Evolutionary conservation across 1,139 yeast species (phyloP).

Genomic region (Arxiozyma slooffiae): DNA sequence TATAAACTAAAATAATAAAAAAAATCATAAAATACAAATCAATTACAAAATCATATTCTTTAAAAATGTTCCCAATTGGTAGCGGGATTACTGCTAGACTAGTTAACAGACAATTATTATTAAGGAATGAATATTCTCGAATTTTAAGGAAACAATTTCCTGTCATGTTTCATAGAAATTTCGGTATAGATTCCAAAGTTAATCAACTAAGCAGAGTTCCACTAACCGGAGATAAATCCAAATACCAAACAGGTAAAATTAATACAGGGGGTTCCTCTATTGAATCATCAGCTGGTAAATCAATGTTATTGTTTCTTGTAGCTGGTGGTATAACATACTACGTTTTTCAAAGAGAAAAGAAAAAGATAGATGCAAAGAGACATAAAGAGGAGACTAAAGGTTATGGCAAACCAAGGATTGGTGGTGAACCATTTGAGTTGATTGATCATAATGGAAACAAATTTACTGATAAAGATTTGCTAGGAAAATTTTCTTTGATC

Average conservation of each 20-base stretch:
- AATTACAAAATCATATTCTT: too few relatives aligned
- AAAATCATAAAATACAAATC: too few relatives aligned
- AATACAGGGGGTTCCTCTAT: conserved; percentile 28
- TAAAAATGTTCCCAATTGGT: background rate
- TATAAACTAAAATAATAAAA: too few relatives aligned
- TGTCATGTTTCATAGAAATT: background rate
- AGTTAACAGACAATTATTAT: background rate
- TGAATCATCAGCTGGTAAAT: conserved; percentile 78
- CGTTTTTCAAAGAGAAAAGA: conserved; percentile 62
- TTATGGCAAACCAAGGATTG: conserved; percentile 84
- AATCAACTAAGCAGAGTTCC: conserved; percentile 46
- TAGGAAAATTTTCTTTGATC: conserved; percentile 71
- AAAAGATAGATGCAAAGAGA: conserved; percentile 54
- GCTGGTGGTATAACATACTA: conserved; percentile 63
- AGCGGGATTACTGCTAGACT: background rate
- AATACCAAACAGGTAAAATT: conserved; percentile 26
- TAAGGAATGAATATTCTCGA: background rate
- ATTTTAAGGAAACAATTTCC: background rate
- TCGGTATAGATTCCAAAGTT: background rate
- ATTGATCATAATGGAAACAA: conserved; percentile 58
- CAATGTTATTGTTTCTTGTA: conserved; percentile 51
- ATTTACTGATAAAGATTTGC: conserved; percentile 69
- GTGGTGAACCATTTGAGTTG: conserved; percentile 83
- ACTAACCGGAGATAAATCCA: conserved; percentile 36
- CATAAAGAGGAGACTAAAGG: conserved; percentile 81